Conservation (phyloP, 1,284 basidiomycete species). For the Boletus mariae region DNA sequence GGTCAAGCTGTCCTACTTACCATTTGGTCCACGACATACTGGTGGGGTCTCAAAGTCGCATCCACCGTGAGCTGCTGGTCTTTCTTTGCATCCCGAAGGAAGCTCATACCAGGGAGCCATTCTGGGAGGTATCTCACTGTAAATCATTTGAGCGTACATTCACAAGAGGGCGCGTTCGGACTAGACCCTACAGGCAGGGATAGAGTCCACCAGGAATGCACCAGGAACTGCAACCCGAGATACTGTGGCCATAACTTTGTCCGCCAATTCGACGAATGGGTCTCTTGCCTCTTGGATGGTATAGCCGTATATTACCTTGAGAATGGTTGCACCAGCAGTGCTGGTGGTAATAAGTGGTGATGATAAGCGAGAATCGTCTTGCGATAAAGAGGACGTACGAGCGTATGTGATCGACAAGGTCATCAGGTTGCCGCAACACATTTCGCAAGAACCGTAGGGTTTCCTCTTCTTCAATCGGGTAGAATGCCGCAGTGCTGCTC, state of each 20-base stretch:
- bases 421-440: constrained; percentile 17
- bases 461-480: constrained; percentile 23
- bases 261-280: constrained; percentile 25
- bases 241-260: constrained; percentile 17
- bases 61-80: constrained; percentile 33
- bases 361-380: not conserved
- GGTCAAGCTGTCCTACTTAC: constrained; percentile 20
- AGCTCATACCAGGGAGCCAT: constrained; percentile 48
- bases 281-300: constrained; percentile 24
- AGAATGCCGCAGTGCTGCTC: constrained; percentile 14
- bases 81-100: constrained; percentile 38
- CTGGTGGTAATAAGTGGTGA: not conserved
- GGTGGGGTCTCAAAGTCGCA: constrained; percentile 37
- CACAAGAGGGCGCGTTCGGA: not conserved
- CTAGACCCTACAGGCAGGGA: constrained; percentile 26
- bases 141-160: not conserved
- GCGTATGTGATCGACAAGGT: constrained; percentile 13
- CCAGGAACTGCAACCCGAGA: constrained; percentile 16
- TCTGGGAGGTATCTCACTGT: constrained; percentile 43
- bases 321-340: constrained; percentile 10
- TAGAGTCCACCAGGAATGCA: constrained; percentile 28
- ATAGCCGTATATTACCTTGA: constrained; percentile 26
- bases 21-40: constrained; percentile 40
- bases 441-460: constrained; percentile 23
- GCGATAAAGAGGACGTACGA: constrained; percentile 9